A percentile compares a stretch with the other conserved stretches of the same genome.
phyloP scores from a whole-genome alignment of 441 rosid genomes.

The Gossypium trilobum region DNA sequence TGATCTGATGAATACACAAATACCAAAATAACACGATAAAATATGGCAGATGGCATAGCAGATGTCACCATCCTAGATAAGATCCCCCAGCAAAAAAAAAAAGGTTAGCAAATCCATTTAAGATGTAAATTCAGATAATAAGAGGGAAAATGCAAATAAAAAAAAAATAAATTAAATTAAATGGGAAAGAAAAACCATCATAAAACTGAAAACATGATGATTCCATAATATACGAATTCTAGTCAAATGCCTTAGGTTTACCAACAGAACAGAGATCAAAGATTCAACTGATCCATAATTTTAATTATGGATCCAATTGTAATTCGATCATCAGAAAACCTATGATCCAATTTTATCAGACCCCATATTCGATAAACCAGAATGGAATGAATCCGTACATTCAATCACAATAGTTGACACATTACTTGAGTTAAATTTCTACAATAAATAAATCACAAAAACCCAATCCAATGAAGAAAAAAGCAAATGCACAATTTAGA shows the following conservation, averaged over 20 bases:
- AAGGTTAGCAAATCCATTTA: background rate
- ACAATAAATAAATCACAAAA: background rate
- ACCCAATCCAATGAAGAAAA: background rate
- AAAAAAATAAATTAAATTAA: background rate
- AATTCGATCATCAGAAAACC: background rate
- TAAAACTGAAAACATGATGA: background rate
- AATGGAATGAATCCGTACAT: background rate
- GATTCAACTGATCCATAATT: background rate
- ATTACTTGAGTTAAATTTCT: background rate
- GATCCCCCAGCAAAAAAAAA: background rate
- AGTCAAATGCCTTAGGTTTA: background rate
- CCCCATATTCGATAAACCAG: background rate
- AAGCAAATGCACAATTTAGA: background rate
- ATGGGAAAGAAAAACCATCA: background rate
- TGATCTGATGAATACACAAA: background rate
- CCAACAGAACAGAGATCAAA: constrained; percentile 5
- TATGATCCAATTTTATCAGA: background rate
- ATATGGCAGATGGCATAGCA: background rate
- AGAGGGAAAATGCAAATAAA: background rate
- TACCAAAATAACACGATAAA: background rate
- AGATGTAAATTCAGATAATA: background rate
- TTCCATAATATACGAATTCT: background rate
- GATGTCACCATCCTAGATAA: background rate
- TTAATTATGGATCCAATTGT: background rate
- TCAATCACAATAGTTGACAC: background rate